Conservation (phyloP, 2,329 filamentous ascomycete genomes). For the Colletotrichum sojae region DNA sequence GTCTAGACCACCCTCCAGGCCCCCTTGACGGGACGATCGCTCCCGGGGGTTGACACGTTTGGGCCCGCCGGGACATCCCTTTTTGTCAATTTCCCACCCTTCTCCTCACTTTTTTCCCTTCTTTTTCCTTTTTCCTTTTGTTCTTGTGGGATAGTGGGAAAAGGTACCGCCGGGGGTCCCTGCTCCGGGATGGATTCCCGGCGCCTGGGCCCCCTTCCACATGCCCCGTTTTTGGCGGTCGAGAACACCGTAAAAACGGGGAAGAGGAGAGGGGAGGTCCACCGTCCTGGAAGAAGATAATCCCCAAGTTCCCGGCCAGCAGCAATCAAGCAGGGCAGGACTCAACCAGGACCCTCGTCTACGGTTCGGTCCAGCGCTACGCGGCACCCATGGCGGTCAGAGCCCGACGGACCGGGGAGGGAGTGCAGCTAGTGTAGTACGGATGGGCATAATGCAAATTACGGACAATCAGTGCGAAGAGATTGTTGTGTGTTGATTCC, state of each 20-base stretch:
- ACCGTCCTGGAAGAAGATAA: neutral
- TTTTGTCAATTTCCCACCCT: constrained; percentile 20
- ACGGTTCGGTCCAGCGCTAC: constrained; percentile 1
- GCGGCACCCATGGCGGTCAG: neutral
- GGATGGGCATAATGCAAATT: neutral
- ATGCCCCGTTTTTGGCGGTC: constrained; percentile 18
- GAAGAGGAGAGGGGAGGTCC: neutral
- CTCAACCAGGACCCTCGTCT: no score
- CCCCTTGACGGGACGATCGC: constrained; percentile 36
- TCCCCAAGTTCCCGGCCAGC: no score
- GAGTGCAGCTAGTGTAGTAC: neutral
- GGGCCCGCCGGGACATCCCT: constrained; percentile 32
- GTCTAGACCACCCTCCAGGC: constrained; percentile 18
- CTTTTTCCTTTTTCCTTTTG: neutral
- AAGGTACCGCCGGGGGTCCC: constrained; percentile 3
- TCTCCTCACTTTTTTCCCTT: neutral
- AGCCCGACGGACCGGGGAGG: neutral
- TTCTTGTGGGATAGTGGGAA: neutral
- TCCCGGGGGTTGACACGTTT: constrained; percentile 35
- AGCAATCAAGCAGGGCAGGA: no score
- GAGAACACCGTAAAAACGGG: constrained; percentile 13
- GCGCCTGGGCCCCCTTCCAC: constrained; percentile 15
- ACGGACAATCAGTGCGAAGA: constrained; percentile 6
- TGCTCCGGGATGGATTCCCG: constrained; percentile 28
- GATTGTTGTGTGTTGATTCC: neutral